Percentiles rank a stretch among this genome's conserved stretches.
phyloP scores from a whole-genome alignment of 2,329 filamentous ascomycete genomes.

The Phaeophleospora eucalypticola region DNA sequence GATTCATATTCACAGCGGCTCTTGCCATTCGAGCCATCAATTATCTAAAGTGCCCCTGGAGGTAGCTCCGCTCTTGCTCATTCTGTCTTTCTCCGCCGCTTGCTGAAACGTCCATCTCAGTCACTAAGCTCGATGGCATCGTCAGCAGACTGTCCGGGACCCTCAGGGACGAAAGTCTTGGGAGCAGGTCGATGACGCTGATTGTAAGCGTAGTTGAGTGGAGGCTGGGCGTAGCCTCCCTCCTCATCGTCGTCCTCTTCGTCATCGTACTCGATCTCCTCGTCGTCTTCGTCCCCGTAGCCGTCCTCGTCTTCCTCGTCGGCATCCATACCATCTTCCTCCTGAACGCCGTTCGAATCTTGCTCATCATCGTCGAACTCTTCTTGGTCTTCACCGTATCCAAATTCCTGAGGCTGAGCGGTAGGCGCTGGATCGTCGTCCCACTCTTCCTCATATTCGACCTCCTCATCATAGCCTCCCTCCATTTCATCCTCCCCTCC shows the following conservation, averaged over 20 bases:
- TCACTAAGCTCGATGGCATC: constrained; percentile 30
- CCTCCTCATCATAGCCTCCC: constrained; percentile 9
- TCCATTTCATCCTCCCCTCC: constrained; percentile 15
- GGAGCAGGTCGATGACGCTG: constrained; percentile 1
- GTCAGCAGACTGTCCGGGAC: constrained; percentile 15
- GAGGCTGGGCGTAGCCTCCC: neutral
- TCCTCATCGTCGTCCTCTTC: constrained; percentile 6
- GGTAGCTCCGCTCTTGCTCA: too few relatives aligned
- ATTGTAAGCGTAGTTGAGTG: constrained; percentile 8
- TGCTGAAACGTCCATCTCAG: constrained; percentile 10
- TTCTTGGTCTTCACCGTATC: constrained; percentile 12
- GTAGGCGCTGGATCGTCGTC: too few relatives aligned
- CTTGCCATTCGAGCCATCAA: too few relatives aligned
- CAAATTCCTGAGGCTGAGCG: too few relatives aligned
- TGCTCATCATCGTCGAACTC: constrained; percentile 12
- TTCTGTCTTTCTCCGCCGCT: neutral
- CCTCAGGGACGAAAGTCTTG: constrained; percentile 18
- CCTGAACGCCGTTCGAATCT: constrained; percentile 5
- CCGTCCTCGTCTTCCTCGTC: constrained; percentile 7
- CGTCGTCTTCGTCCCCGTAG: constrained; percentile 11
- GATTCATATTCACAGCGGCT: too few relatives aligned
- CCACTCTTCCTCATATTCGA: too few relatives aligned
- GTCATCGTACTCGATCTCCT: constrained; percentile 8
- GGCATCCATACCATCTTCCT: constrained; percentile 5
- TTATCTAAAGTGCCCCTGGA: too few relatives aligned